Base-by-base conservation (phyloP, 352 stramenopile genomes). In the Pythium sukuiense region DNA sequence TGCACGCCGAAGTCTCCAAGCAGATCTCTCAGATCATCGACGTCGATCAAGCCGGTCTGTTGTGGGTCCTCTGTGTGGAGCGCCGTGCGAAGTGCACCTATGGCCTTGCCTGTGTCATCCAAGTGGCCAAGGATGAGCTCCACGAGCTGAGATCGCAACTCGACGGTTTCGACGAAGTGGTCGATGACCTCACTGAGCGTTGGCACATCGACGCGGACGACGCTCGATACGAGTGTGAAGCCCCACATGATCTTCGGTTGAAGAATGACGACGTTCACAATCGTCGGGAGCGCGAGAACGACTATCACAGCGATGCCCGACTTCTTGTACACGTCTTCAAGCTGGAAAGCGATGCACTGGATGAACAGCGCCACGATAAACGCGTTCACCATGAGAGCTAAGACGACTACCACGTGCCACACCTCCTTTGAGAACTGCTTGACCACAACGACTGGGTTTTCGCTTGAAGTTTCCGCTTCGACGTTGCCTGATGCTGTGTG, bases 261-360 rank as follows among this genome's bases (percentile, higher is more conserved):
- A 18, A 92, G 65, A n/a, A 90, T 62, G 20, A 89, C 55, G 16
- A 78, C 78, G 61, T 90, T 92, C 33, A 89, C 24, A 3, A 83
- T 6, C 18, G 85, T 53, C 7, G 83, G 81, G 0, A 90, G 53
- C 0, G 74, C 48, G 0, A 84, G 30, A 0, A 72, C 61, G 9
- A 74, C 27, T 0, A 73, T 20, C 18, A 45, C 14, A 7, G 55
- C 24, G 26, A 56, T 18, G 12, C 57, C 57, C 26, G 55, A 63
- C 24, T 20, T 41, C 9, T 49, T 13, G 55, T 61, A 61, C 24
- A 70, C 29, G 6, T 65, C 56, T 39, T 30, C 27, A 35, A 50
- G 52, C 48, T 60, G 18, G 71, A 35, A 33, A 66, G 55, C 18
- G 24, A 65, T 62, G n/a, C 65, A 60, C 58, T 76, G 70, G 18